Base-by-base conservation (phyloP, 345 rosid species). In the Populus tremula region DNA sequence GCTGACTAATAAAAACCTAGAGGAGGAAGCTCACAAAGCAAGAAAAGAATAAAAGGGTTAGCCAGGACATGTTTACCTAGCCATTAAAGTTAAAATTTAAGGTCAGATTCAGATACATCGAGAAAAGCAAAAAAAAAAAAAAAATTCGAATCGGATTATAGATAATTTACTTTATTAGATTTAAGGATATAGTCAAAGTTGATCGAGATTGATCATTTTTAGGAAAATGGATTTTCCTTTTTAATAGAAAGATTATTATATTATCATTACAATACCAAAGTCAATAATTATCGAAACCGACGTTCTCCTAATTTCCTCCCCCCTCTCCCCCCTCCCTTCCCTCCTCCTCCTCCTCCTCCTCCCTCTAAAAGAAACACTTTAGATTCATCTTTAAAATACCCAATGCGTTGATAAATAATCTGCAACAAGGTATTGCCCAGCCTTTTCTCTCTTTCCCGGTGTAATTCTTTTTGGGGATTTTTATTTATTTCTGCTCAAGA, bases 401-500 rank as follows among this genome's bases (percentile, higher is more conserved):
- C 27, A 69, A 56, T 76, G 62, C 71, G 27, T 31, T 29, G 11
- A 25, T 43, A 16, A n/a, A 54, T 29, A 38, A 23, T 61, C 71
- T 25, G n/a, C n/a, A 39, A 3, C 54, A 43, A 80, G 83, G 86
- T 80, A 72, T 45, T 73, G 38, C 73, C 43, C 38, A 1, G 27
- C 12, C 21, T 27, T 18, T 25, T 17, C 36, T 70, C 18, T 79
- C 33, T 66, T 36, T 17, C 5, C n/a, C 39, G 23, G 31, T 36
- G 23, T 8, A 43, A 16, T 27, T n/a, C 33, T 27, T 69, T 33
- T 5, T 0, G 25, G 36, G 38, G 71, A 39, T 66, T 54, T 33
- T 45, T 16, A 53, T 5, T 43, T 67, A 4, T 50, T 56, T 36
- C 3, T 27, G 45, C 43, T 66, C 2, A n/a, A 14, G 63, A 20